Conservation (phyloP, 1,139 yeast genomes). For the Pichia sp. region DNA sequence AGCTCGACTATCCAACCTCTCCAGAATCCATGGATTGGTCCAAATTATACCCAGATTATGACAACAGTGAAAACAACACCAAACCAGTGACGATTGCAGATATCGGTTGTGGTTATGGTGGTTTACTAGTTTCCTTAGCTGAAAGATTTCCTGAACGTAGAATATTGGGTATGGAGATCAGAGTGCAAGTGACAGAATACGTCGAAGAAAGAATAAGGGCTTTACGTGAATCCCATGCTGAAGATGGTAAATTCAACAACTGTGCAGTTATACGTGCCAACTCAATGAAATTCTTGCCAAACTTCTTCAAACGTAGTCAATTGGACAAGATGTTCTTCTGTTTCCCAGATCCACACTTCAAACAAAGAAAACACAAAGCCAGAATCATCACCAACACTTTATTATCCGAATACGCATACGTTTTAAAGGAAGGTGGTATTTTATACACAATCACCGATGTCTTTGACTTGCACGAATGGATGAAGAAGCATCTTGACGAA, state of each 20-base stretch:
- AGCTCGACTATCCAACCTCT: constrained; percentile 77
- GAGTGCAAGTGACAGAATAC: constrained; percentile 96
- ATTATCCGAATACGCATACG: constrained; percentile 90
- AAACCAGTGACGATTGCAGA: constrained; percentile 83
- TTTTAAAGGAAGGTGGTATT: constrained; percentile 81
- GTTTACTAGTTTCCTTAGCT: constrained; percentile 77
- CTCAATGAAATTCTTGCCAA: constrained; percentile 96
- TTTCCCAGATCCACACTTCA: constrained; percentile 99
- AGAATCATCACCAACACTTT: constrained; percentile 90
- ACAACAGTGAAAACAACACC: constrained; percentile 34
- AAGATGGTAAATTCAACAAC: constrained; percentile 55
- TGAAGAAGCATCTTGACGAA: constrained; percentile 85
- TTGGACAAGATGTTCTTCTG: constrained; percentile 93
- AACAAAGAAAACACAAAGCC: constrained; percentile 96
- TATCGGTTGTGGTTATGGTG: constrained; percentile 98
- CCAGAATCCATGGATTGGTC: constrained; percentile 92
- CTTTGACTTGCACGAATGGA: constrained; percentile 91
- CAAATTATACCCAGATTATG: constrained; percentile 63
- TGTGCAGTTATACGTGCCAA: constrained; percentile 91
- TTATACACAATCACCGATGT: constrained; percentile 96
- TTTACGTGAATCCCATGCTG: constrained; percentile 45
- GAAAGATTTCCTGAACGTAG: constrained; percentile 70
- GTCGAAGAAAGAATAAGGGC: constrained; percentile 96
- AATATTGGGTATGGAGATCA: constrained; percentile 93
- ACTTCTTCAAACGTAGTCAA: constrained; percentile 81